A percentile compares a stretch with the other conserved stretches of the same genome.
Evolutionary conservation across 2,329 filamentous ascomycete genomes (phyloP).

Genomic region (Calonectria pteridis): DNA sequence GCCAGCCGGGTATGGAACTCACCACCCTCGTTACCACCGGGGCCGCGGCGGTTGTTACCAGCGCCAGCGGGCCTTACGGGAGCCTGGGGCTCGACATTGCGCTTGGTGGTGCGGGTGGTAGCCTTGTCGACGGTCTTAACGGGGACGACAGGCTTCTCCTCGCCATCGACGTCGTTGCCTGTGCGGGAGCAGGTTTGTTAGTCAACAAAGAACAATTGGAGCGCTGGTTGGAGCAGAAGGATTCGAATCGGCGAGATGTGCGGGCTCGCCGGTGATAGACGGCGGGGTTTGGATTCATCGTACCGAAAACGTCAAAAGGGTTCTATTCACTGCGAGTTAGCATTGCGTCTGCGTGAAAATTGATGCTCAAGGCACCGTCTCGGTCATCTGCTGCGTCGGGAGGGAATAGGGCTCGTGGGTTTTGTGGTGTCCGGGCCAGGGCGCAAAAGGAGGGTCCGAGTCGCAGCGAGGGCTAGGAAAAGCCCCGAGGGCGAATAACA

Average conservation of each 20-base stretch:
- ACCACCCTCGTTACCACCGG: constrained; percentile 89
- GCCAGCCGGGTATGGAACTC: constrained; percentile 53
- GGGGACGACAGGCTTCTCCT: constrained; percentile 82
- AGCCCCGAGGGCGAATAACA: not conserved
- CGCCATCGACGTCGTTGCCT: constrained; percentile 73
- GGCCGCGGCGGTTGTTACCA: constrained; percentile 64
- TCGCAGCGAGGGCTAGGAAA: constrained; percentile 8
- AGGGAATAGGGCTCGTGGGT: not conserved
- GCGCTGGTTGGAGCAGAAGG: constrained; percentile 26
- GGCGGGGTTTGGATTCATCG: constrained; percentile 44
- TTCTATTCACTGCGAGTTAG: constrained; percentile 73
- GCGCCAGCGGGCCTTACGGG: constrained; percentile 62
- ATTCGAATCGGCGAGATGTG: constrained; percentile 36
- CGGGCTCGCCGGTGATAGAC: constrained; percentile 27
- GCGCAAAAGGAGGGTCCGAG: constrained; percentile 9
- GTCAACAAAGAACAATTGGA: constrained; percentile 39
- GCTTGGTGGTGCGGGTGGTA: constrained; percentile 80
- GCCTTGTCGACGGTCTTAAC: constrained; percentile 92
- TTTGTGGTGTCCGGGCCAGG: constrained; percentile 1
- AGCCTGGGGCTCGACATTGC: constrained; percentile 83
- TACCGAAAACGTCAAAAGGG: constrained; percentile 99
- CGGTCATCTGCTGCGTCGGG: not conserved
- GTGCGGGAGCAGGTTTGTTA: constrained; percentile 35
- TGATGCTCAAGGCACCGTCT: constrained; percentile 1
- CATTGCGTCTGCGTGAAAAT: constrained; percentile 18